These are phyloP conservation scores for Plenodomus biglobosus DNA, from an alignment of 2,329 filamentous ascomycete genomes.

Conservation along the genomic window DNA sequence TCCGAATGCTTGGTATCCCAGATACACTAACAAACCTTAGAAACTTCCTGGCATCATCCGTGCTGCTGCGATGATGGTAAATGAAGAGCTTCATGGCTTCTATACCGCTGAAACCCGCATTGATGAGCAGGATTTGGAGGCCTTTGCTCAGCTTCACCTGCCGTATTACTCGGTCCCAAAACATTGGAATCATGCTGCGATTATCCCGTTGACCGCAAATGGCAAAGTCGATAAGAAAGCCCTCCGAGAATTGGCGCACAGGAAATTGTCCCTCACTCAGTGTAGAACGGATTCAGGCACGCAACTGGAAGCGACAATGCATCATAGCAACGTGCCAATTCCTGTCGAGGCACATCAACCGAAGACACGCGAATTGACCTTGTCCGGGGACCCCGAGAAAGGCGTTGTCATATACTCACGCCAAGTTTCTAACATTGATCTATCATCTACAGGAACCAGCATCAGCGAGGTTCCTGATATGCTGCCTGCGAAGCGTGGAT, in stretches of 20 bases:
- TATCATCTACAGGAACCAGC: constrained; percentile 9
- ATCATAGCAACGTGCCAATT: not conserved
- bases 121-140: constrained; percentile 41
- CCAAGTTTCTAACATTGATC: constrained; percentile 14
- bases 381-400: constrained; percentile 11
- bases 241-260: no score
- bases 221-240: constrained; percentile 59
- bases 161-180: constrained; percentile 60
- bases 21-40: constrained; percentile 16
- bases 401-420: constrained; percentile 9
- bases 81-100: constrained; percentile 56
- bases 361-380: not conserved
- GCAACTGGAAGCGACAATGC: not conserved
- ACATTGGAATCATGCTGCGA: constrained; percentile 47
- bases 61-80: constrained; percentile 53
- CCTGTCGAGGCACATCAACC: not conserved
- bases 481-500: constrained; percentile 29
- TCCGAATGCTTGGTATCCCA: not conserved
- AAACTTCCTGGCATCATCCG: constrained; percentile 51
- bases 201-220: constrained; percentile 56
- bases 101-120: constrained; percentile 45
- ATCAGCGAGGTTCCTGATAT: constrained; percentile 19
- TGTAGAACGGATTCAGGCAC: constrained; percentile 7
- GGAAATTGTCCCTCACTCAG: constrained; percentile 21
- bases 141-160: constrained; percentile 48